phyloP scores from a whole-genome alignment of 768 basidiomycete species.

The Lactarius psammicola region DNA sequence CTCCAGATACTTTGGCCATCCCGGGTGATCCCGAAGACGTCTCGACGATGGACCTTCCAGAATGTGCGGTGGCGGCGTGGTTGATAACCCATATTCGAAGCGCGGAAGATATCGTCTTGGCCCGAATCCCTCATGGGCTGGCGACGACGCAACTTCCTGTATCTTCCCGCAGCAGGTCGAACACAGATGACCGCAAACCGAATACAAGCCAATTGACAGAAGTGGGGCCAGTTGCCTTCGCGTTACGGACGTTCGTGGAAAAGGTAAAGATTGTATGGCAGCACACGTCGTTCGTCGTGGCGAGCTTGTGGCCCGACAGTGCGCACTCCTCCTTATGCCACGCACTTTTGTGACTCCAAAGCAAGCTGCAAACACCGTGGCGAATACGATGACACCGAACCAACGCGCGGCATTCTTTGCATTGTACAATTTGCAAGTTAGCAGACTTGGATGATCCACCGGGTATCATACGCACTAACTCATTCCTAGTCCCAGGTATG shows the following conservation, averaged over 20 bases:
- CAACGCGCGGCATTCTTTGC: constrained; percentile 2
- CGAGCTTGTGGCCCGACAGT: constrained; percentile 40
- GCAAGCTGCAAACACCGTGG: neutral
- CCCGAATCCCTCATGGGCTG: constrained; percentile 5
- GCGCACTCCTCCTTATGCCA: constrained; percentile 37
- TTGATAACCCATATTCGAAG: neutral
- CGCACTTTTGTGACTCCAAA: neutral
- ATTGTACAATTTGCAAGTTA: neutral
- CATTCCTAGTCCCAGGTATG: constrained; percentile 13
- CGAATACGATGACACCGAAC: neutral
- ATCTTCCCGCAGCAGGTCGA: constrained; percentile 3
- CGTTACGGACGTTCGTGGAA: constrained; percentile 12
- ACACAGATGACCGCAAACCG: neutral
- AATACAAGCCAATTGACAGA: neutral
- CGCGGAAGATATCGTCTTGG: neutral
- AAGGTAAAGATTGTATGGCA: constrained; percentile 38
- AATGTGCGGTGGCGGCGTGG: neutral
- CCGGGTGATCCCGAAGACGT: neutral
- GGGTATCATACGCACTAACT: constrained; percentile 14
- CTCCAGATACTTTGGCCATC: neutral
- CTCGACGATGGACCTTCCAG: neutral
- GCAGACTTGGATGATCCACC: neutral
- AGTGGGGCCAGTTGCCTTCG: constrained; percentile 6
- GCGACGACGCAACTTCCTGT: constrained; percentile 9
- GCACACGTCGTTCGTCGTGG: constrained; percentile 33